Percentiles rank a stretch among this genome's conserved stretches.
Evolutionary conservation across 805 yeast species (phyloP).

Genomic region (Scheffersomyces stipitis): DNA sequence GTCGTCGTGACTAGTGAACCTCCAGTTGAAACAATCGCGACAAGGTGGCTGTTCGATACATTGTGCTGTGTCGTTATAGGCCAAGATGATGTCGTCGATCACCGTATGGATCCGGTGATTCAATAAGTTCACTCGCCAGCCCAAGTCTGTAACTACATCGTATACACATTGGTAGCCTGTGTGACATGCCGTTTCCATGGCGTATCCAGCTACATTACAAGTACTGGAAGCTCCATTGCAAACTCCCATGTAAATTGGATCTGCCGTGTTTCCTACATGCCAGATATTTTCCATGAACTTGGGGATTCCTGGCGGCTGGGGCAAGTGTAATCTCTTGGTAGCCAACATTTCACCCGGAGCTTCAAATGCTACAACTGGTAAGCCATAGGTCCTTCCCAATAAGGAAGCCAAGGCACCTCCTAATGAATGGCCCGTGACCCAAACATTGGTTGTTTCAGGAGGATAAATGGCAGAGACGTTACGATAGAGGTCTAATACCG

Average conservation of each 20-base stretch:
- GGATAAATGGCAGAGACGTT: slow-evolving; percentile 72
- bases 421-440: slow-evolving; percentile 94
- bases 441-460: slow-evolving; percentile 56
- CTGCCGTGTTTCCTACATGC: slow-evolving; percentile 97
- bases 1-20: slow-evolving; percentile 56
- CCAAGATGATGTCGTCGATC: slow-evolving; percentile 72
- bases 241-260: slow-evolving; percentile 94
- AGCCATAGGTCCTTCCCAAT: slow-evolving; percentile 84
- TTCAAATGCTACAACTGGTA: slow-evolving; percentile 87
- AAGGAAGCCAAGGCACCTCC: slow-evolving; percentile 87
- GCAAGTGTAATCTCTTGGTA: slow-evolving; percentile 79
- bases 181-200: slow-evolving; percentile 95
- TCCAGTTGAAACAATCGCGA: slow-evolving; percentile 89
- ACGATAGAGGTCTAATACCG: slow-evolving; percentile 72
- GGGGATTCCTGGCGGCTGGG: slow-evolving; percentile 90
- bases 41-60: slow-evolving; percentile 82
- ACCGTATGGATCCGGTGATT: slow-evolving; percentile 92
- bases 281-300: slow-evolving; percentile 76
- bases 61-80: slow-evolving; percentile 72
- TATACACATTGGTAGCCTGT: slow-evolving; percentile 84
- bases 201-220: slow-evolving; percentile 91
- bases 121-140: slow-evolving; percentile 86
- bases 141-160: slow-evolving; percentile 84
- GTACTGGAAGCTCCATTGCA: slow-evolving; percentile 91
- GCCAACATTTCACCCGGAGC: slow-evolving; percentile 93